Conservation (phyloP, 345 rosid species). For the Theobroma cacao region DNA sequence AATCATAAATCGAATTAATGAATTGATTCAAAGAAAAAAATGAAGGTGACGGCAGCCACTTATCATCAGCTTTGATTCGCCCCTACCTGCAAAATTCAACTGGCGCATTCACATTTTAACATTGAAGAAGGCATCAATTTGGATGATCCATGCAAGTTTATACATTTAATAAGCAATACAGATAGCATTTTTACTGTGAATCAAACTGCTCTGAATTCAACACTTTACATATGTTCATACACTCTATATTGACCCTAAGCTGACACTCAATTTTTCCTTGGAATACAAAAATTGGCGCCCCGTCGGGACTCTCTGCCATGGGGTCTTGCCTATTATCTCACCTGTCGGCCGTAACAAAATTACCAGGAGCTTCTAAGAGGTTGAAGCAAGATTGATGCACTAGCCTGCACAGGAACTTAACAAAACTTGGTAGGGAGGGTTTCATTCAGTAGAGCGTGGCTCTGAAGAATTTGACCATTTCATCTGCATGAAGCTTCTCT, state of each 20-base stretch:
- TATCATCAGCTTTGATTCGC: no score
- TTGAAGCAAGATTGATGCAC: constrained; percentile 12
- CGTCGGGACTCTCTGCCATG: no score
- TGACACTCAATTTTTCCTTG: background rate
- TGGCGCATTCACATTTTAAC: no score
- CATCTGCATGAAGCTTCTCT: constrained; percentile 51
- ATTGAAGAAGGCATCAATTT: no score
- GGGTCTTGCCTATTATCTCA: background rate
- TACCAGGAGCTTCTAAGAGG: background rate
- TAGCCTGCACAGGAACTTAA: background rate
- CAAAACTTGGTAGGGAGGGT: background rate
- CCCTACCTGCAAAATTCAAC: no score
- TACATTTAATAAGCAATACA: background rate
- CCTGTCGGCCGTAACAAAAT: background rate
- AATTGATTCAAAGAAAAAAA: no score
- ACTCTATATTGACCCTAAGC: background rate
- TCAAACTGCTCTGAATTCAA: no score
- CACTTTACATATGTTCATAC: no score
- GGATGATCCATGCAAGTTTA: no score
- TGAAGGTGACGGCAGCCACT: no score
- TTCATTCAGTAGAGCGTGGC: background rate
- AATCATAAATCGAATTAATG: no score
- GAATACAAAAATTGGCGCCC: background rate
- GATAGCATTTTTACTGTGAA: background rate
- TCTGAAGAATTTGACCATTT: constrained; percentile 38